Evolutionary conservation across 306 rosid genomes (phyloP).

Genomic region (Quillaja saponaria): DNA sequence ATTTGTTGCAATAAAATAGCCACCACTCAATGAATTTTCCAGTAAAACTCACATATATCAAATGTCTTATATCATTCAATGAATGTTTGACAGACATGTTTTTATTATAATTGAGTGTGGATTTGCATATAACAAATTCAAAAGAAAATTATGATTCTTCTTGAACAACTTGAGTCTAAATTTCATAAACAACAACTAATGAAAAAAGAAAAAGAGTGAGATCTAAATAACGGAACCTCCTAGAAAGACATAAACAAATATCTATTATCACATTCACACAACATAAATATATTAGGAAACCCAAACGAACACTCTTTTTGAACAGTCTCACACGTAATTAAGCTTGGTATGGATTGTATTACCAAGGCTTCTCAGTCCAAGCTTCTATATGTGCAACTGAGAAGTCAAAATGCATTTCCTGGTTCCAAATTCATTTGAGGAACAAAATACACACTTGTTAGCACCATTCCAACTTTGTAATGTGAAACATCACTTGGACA

Average conservation of each 20-base stretch:
- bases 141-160: no score
- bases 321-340: background rate
- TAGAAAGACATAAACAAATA: background rate
- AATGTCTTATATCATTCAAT: no score
- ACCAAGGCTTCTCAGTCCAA: background rate
- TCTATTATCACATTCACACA: slow-evolving; percentile 6
- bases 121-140: no score
- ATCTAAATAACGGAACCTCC: slow-evolving; percentile 13
- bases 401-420: background rate
- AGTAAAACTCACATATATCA: background rate
- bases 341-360: slow-evolving; percentile 1
- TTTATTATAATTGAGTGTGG: no score
- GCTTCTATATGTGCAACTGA: background rate
- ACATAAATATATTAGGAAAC: no score
- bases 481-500: background rate
- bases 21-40: no score
- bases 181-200: background rate
- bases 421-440: background rate
- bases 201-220: background rate
- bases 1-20: no score
- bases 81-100: background rate
- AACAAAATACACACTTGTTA: background rate
- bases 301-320: slow-evolving; percentile 2
- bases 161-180: background rate
- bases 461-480: background rate